Conservation (phyloP, 441 rosid species). For the Croton laevigatus region DNA sequence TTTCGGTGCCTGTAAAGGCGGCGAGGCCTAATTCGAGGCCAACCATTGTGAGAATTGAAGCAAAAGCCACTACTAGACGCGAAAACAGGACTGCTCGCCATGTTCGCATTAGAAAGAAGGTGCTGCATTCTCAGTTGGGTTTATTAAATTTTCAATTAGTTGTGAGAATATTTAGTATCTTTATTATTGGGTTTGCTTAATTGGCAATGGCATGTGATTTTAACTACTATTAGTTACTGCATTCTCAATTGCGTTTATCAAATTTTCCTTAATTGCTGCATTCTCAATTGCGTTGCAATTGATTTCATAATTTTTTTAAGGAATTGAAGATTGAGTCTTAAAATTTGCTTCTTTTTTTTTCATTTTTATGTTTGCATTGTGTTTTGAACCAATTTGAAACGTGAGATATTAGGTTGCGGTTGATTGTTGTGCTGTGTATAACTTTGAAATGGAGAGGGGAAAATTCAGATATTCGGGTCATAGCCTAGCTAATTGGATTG, state of each 20-base stretch:
- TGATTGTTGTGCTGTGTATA: not conserved
- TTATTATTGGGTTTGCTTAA: not conserved
- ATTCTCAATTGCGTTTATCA: too few species aligned
- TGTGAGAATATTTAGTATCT: not conserved
- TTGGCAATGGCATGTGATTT: not conserved
- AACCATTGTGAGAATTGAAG: conserved; percentile 37
- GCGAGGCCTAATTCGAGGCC: conserved; percentile 21
- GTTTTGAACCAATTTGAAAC: not conserved
- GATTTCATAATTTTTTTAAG: not conserved
- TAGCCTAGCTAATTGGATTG: not conserved
- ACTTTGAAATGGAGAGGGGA: not conserved
- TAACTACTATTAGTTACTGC: too few species aligned
- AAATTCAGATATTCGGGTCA: not conserved
- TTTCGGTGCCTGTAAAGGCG: conserved; percentile 12
- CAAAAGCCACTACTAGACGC: conserved; percentile 58
- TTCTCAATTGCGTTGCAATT: not conserved
- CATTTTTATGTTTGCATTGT: not conserved
- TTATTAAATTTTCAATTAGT: not conserved
- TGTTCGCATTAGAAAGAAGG: conserved; percentile 87
- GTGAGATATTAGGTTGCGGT: not conserved
- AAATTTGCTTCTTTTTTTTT: too few species aligned
- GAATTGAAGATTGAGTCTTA: not conserved
- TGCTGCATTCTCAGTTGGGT: conserved; percentile 13
- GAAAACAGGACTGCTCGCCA: conserved; percentile 84
- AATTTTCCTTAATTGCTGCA: too few species aligned